A percentile compares a stretch with the other conserved stretches of the same genome.
phyloP scores from a whole-genome alignment of 768 basidiomycete genomes.

The Galerina sulciceps region DNA sequence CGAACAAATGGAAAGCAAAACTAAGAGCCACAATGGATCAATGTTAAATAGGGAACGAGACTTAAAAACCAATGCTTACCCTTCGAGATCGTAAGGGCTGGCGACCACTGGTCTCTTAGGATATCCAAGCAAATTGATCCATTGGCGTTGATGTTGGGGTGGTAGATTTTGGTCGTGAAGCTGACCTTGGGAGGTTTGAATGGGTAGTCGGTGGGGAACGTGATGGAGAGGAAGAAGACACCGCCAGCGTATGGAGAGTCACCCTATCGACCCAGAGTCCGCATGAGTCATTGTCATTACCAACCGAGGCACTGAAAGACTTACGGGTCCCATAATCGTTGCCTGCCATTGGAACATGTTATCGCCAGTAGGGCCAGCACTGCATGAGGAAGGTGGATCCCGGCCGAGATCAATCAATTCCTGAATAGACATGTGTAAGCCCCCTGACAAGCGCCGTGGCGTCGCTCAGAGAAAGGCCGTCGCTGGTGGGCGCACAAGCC shows the following conservation, averaged over 20 bases:
- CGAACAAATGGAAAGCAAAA: slow-evolving; percentile 96
- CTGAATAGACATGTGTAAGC: slow-evolving; percentile 46
- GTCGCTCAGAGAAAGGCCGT: slow-evolving; percentile 11
- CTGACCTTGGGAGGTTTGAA: slow-evolving; percentile 99
- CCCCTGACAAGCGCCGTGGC: slow-evolving; percentile 14
- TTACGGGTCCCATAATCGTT: slow-evolving; percentile 98
- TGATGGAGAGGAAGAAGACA: slow-evolving; percentile 97
- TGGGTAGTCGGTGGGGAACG: slow-evolving; percentile 96
- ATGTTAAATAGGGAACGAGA: slow-evolving; percentile 3
- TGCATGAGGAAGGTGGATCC: slow-evolving; percentile 99
- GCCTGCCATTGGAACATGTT: slow-evolving; percentile 99
- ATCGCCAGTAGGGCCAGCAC: slow-evolving; percentile 96
- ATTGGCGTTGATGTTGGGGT: slow-evolving; percentile 99
- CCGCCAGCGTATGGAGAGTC: slow-evolving; percentile 99
- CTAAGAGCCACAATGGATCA: slow-evolving; percentile 40
- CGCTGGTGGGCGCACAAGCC: background rate
- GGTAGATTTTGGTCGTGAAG: slow-evolving; percentile 99
- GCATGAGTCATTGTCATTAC: slow-evolving; percentile 24
- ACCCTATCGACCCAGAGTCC: slow-evolving; percentile 54
- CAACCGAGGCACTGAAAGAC: slow-evolving; percentile 28
- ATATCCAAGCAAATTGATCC: slow-evolving; percentile 99
- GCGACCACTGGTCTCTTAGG: slow-evolving; percentile 98
- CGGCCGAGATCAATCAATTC: slow-evolving; percentile 99
- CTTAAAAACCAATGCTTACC: slow-evolving; percentile 50
- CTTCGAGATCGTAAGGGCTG: slow-evolving; percentile 98